Base-by-base conservation (phyloP, 305 asterid species). In the Fraxinus greggii region DNA sequence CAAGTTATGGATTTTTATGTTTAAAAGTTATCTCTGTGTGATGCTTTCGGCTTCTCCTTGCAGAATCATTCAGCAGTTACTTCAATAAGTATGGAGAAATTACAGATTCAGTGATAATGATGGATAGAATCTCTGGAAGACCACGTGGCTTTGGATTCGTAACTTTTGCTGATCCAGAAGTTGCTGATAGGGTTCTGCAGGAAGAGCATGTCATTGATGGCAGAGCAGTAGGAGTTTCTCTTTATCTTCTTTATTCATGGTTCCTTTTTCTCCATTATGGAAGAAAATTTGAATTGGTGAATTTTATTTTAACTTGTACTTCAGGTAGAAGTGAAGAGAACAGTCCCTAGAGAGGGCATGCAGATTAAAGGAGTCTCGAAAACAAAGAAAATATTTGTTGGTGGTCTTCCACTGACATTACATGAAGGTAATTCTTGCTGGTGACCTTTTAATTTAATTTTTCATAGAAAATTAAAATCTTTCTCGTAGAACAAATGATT, bases 271-370 rank as follows among this genome's bases (percentile, higher is more conserved):
- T 74, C 15, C 40, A 26, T 13, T 28, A 15, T 70, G 56, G 65
- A 42, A 75, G 29, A 21, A 13, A 75, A 35, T 72, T 45, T 67
- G 38, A 7, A 40, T 24, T 79, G 72, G 75, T 29, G 69, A 76
- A 79, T 73, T 76, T 79, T 29, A 7, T 33, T 81, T 85, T 81
- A 23, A 78, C 72, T 75, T 72, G 38, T 19, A 17, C 21, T 79
- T 86, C 86, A 96, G 98, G 99, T 94, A 81, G 98, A 93, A 83
- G 98, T 96, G 65, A 93, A 96, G 90, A 92, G 97, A 88, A 96
- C 98, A 76, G 97, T 96, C 56, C 98, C 98, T 31, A 92, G 97
- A 78, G 98, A 90, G 87, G 97, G 89, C 83, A 89, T 87, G 85
- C 96, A 89, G 54, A 89, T 90, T 80, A 92, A 92, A 82, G 95